Base-by-base conservation (phyloP, 192 early-diverging fungal species). In the Obelidium mucronatum region DNA sequence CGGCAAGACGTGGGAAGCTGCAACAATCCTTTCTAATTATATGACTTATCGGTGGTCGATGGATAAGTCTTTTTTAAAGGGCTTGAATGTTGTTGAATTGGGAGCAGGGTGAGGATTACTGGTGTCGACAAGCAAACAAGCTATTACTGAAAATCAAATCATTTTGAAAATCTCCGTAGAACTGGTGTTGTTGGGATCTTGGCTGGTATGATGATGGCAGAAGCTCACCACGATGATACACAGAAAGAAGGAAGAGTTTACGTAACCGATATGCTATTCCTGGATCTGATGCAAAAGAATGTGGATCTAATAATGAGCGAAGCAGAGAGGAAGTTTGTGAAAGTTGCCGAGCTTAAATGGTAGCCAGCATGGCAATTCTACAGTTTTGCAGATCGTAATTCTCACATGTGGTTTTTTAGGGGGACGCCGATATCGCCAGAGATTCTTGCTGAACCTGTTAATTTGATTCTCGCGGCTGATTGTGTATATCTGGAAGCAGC, bases 221-320 rank as follows among this genome's bases (percentile, higher is more conserved):
- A 60, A 6, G 28, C 40, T 1, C 22, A 39, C 8, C 22, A 26
- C 1, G 2, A 53, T 3, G 2, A 63, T 6, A 31, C 31, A 36
- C 36, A 35, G 5, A 26, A n/a, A 30, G 24, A 68, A 31, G 70
- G 61, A n/a, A 37, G 70, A n/a, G 76, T 87, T 2, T 54, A 76
- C 19, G 64, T 87, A n/a, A 87, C 86, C 22, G 86, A 87, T 58
- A 83, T 84, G 77, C 73, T 80, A 67, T 86, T 87, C 75, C 80
- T 86, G 67, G 68, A 78, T 26, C 58, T 87, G 42, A 84, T 87
- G 84, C 54, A 81, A 34, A 78, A 81, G 42, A 87, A 87, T 51
- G 80, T 87, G 2, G 64, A 54, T 30, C 48, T 80, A 44, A 87
- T 86, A 40, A 26, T 83, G 39, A 54, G 34, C 35, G 75, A 75